Evolutionary conservation across 352 stramenopile genomes (phyloP).

Genomic region (Globisporangium barbulae): DNA sequence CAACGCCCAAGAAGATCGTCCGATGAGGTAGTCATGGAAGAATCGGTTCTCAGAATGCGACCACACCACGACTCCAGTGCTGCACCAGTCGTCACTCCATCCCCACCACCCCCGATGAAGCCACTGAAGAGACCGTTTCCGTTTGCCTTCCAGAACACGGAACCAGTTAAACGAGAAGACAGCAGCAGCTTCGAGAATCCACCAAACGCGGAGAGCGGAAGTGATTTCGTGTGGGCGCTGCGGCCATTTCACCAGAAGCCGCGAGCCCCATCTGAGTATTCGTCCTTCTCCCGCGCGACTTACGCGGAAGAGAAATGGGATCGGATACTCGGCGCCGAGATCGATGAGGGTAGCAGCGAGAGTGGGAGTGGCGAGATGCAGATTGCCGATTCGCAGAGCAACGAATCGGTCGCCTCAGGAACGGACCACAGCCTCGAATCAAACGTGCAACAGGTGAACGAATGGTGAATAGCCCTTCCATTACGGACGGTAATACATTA

Average conservation of each 20-base stretch:
- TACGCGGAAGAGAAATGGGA: constrained; percentile 75
- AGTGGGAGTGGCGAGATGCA: constrained; percentile 8
- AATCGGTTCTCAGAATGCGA: background rate
- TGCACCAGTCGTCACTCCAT: background rate
- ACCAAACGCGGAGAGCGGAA: constrained; percentile 11
- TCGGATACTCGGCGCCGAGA: constrained; percentile 47
- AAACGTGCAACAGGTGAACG: background rate
- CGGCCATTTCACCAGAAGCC: constrained; percentile 15
- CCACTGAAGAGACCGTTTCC: constrained; percentile 13
- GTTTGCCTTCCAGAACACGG: constrained; percentile 6
- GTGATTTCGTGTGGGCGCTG: constrained; percentile 12
- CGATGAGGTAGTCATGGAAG: background rate
- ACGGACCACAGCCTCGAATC: constrained; percentile 6
- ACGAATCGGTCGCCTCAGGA: constrained; percentile 1
- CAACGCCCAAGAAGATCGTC: background rate
- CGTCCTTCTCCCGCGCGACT: constrained; percentile 24
- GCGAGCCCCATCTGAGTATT: constrained; percentile 11
- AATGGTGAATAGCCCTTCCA: background rate
- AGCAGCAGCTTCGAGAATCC: background rate
- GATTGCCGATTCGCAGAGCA: constrained; percentile 11
- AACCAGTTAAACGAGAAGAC: background rate
- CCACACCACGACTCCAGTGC: background rate
- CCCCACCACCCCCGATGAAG: background rate
- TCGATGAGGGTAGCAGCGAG: constrained; percentile 20
- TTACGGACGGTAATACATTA: constrained; percentile 14